A percentile compares a stretch with the other conserved stretches of the same genome.
phyloP scores from a whole-genome alignment of 2,329 filamentous ascomycete species.

The Setomelanomma holmii region DNA sequence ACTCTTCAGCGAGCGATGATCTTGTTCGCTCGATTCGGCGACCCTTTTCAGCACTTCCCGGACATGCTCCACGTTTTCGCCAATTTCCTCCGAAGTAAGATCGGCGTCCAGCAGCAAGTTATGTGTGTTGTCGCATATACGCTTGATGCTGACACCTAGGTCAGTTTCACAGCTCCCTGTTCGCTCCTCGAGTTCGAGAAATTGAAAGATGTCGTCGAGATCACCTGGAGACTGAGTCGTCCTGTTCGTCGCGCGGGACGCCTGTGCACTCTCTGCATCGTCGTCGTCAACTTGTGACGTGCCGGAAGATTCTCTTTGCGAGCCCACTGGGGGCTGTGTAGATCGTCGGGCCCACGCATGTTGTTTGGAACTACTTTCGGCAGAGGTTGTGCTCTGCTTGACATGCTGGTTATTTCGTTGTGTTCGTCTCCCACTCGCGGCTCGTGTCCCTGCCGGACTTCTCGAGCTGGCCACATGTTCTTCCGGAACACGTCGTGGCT shows the following conservation, averaged over 20 bases:
- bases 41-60: conserved; percentile 11
- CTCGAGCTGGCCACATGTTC: too few species aligned
- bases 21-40: neutral
- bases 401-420: too few species aligned
- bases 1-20: conserved; percentile 25
- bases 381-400: too few species aligned
- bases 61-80: conserved; percentile 10
- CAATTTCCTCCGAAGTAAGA: conserved; percentile 13
- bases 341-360: too few species aligned
- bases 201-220: conserved; percentile 30
- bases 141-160: conserved; percentile 16
- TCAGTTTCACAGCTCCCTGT: conserved; percentile 27
- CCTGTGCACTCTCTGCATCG: conserved; percentile 1
- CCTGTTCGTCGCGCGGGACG: neutral
- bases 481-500: too few species aligned
- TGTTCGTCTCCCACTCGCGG: too few species aligned
- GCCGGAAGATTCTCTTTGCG: neutral
- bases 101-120: conserved; percentile 8
- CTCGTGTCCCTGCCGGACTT: too few species aligned
- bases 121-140: conserved; percentile 13
- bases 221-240: neutral
- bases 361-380: too few species aligned
- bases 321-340: neutral
- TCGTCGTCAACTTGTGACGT: conserved; percentile 1
- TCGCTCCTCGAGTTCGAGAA: conserved; percentile 22